Percentiles rank a stretch among this genome's conserved stretches.
phyloP scores from a whole-genome alignment of 345 rosid species.

The Citrus unshiu region DNA sequence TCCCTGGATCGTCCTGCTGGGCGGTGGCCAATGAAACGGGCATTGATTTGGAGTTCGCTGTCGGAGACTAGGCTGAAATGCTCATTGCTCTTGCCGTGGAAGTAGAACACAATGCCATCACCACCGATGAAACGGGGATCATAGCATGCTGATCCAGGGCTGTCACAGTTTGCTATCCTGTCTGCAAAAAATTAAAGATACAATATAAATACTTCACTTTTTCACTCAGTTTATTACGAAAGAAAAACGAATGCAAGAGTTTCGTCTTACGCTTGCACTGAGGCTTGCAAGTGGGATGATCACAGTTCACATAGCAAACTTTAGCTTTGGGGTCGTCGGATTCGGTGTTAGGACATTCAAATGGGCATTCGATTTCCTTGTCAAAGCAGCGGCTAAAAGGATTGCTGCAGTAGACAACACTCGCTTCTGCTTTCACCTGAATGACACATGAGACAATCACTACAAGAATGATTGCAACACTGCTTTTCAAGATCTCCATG shows the following conservation, averaged over 20 bases:
- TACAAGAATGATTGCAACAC: not conserved
- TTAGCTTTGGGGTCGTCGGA: slow-evolving; percentile 22
- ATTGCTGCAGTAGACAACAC: slow-evolving; percentile 14
- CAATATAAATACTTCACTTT: no score
- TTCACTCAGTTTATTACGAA: not conserved
- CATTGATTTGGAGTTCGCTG: slow-evolving; percentile 47
- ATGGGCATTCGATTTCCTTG: slow-evolving; percentile 24
- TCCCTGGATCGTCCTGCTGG: slow-evolving; percentile 43
- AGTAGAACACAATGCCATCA: slow-evolving; percentile 57
- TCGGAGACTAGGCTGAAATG: slow-evolving; percentile 54
- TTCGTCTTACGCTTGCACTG: slow-evolving; percentile 30
- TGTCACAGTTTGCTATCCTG: slow-evolving; percentile 39
- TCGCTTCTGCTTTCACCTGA: slow-evolving; percentile 27
- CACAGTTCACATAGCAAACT: slow-evolving; percentile 37
- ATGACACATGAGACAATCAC: slow-evolving; percentile 7
- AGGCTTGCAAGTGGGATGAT: slow-evolving; percentile 36
- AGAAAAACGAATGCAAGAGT: not conserved
- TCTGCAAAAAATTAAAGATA: slow-evolving; percentile 12
- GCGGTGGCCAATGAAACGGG: slow-evolving; percentile 52
- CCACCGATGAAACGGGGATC: slow-evolving; percentile 60
- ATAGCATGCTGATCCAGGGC: slow-evolving; percentile 56
- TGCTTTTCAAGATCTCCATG: slow-evolving; percentile 7
- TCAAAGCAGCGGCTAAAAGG: slow-evolving; percentile 28
- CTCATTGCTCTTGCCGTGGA: slow-evolving; percentile 52
- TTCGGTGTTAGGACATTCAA: slow-evolving; percentile 32